These are phyloP conservation scores for Pythium vanterpoolii DNA, from an alignment of 352 stramenopile species.

Conservation along the genomic window DNA sequence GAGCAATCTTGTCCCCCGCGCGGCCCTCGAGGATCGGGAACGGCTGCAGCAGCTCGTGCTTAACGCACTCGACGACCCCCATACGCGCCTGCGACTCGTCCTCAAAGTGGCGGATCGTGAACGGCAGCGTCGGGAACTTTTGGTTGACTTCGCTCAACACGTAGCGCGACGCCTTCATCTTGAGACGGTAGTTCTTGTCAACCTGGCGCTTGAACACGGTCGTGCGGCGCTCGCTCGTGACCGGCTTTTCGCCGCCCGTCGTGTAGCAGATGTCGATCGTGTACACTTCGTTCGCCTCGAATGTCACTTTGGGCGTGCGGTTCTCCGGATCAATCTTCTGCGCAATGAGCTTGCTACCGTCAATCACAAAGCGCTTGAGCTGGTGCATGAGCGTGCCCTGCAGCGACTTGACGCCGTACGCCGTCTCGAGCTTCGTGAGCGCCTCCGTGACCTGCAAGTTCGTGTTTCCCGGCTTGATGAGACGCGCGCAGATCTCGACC, in stretches of 20 bases:
- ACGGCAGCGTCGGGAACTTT: constrained; percentile 98
- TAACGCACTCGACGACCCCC: constrained; percentile 98
- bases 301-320: constrained; percentile 84
- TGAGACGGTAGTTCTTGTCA: constrained; percentile 96
- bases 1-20: constrained; percentile 93
- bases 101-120: constrained; percentile 95
- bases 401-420: constrained; percentile 97
- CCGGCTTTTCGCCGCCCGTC: constrained; percentile 96
- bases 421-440: constrained; percentile 92
- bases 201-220: constrained; percentile 99
- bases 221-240: constrained; percentile 88
- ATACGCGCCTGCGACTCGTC: constrained; percentile 96
- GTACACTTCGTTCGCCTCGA: constrained; percentile 98
- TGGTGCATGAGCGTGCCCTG: constrained; percentile 99
- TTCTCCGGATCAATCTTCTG: constrained; percentile 91
- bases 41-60: constrained; percentile 95
- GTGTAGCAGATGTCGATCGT: constrained; percentile 99
- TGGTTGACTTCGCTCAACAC: constrained; percentile 98
- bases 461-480: constrained; percentile 98
- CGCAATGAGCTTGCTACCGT: constrained; percentile 97
- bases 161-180: constrained; percentile 94
- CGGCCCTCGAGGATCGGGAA: constrained; percentile 98
- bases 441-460: constrained; percentile 95
- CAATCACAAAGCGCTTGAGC: constrained; percentile 98
- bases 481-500: constrained; percentile 93